phyloP scores from a whole-genome alignment of 2,329 filamentous ascomycete species.

The Diplodia seriata region DNA sequence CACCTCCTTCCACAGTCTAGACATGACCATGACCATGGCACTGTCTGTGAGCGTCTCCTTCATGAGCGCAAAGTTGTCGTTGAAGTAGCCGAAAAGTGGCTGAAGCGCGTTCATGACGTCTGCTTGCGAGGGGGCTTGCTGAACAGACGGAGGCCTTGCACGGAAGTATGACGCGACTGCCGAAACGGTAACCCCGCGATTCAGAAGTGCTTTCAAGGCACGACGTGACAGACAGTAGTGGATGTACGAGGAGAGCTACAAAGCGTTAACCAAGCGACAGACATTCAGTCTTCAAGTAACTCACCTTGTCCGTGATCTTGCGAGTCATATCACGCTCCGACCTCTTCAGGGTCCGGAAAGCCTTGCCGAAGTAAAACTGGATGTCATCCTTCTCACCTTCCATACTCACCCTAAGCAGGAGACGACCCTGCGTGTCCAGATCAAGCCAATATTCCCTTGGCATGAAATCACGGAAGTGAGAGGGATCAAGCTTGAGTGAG shows the following conservation, averaged over 20 bases:
- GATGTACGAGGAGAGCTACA: conserved; percentile 87
- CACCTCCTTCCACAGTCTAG: conserved; percentile 96
- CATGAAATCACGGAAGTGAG: conserved; percentile 94
- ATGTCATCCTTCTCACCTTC: conserved; percentile 98
- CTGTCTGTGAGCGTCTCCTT: conserved; percentile 92
- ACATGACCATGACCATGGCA: conserved; percentile 99
- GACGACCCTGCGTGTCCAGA: conserved; percentile 89
- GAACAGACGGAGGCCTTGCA: conserved; percentile 56
- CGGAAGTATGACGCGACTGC: conserved; percentile 74
- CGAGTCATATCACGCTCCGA: conserved; percentile 98
- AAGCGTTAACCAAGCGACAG: conserved; percentile 34
- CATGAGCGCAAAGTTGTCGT: conserved; percentile 99
- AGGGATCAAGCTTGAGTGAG: conserved; percentile 97
- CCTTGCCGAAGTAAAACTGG: conserved; percentile 97
- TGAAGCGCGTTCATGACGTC: conserved; percentile 83
- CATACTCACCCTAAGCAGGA: conserved; percentile 94
- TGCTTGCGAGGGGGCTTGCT: conserved; percentile 67
- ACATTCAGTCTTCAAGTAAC: conserved; percentile 36
- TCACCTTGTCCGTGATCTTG: conserved; percentile 95
- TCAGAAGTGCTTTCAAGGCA: conserved; percentile 76
- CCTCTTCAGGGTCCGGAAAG: conserved; percentile 91
- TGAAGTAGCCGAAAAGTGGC: conserved; percentile 90
- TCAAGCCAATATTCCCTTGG: conserved; percentile 98
- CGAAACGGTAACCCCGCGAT: conserved; percentile 73
- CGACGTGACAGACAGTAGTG: conserved; percentile 85